Conservation (phyloP, 2,329 filamentous ascomycete genomes). For the Domatiomyces catenatus region DNA sequence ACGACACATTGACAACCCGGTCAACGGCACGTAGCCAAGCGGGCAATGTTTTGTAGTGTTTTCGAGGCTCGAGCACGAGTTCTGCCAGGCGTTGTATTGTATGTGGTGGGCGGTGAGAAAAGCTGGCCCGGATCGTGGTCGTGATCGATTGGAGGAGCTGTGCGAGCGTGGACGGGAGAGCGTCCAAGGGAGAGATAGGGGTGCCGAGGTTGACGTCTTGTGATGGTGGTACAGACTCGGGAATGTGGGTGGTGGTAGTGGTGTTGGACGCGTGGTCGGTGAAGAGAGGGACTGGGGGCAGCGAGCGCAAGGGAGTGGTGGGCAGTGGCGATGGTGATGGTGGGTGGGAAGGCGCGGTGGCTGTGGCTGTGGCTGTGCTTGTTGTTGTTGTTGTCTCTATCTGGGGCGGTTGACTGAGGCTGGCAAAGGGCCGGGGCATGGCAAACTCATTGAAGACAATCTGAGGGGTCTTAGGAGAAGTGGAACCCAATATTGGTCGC, state of each 20-base stretch:
- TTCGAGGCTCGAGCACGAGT: conserved; percentile 59
- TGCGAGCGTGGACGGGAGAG: conserved; percentile 48
- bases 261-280: conserved; percentile 23
- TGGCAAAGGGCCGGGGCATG: conserved; percentile 41
- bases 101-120: conserved; percentile 65
- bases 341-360: conserved; percentile 20
- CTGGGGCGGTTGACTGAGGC: conserved; percentile 20
- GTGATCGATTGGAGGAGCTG: conserved; percentile 47
- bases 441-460: conserved; percentile 64
- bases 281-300: conserved; percentile 26
- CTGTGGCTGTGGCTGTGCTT: conserved; percentile 9
- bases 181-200: conserved; percentile 19
- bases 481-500: neutral
- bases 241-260: conserved; percentile 27
- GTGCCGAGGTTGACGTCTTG: conserved; percentile 23
- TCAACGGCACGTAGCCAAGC: conserved; percentile 84
- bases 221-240: conserved; percentile 28
- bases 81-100: conserved; percentile 87
- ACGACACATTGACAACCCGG: conserved; percentile 79
- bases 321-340: conserved; percentile 25
- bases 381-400: neutral
- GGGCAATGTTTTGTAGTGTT: conserved; percentile 66
- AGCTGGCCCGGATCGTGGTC: conserved; percentile 47
- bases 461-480: conserved; percentile 28
- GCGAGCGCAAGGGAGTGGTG: conserved; percentile 16